phyloP scores from a whole-genome alignment of 176 grass and related monocot species.

The Oryza glumipatula region DNA sequence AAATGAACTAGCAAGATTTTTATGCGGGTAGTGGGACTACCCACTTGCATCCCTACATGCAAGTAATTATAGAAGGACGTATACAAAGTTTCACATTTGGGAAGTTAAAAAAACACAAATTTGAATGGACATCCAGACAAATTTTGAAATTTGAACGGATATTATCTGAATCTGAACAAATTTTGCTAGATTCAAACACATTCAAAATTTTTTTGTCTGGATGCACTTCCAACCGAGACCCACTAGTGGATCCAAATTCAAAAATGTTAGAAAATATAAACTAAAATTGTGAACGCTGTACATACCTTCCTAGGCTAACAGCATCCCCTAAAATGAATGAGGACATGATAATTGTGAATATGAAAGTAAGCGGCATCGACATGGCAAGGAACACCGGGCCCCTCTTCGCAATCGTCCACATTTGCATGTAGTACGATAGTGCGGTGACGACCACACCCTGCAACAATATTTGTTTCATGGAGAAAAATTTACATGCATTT shows the following conservation, averaged over 20 bases:
- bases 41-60: background rate
- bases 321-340: constrained; percentile 62
- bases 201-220: background rate
- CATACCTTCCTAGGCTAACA: constrained; percentile 69
- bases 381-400: constrained; percentile 74
- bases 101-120: too few relatives aligned
- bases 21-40: too few relatives aligned
- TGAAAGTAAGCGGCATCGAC: constrained; percentile 68
- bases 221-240: background rate
- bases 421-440: constrained; percentile 78
- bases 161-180: background rate
- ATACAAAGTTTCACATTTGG: too few relatives aligned
- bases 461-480: background rate
- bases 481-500: background rate
- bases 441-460: constrained; percentile 67
- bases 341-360: constrained; percentile 69
- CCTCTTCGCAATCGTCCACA: constrained; percentile 71
- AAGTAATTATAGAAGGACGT: background rate
- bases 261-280: background rate
- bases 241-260: background rate
- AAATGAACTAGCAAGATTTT: too few relatives aligned
- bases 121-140: background rate
- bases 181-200: background rate
- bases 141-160: background rate
- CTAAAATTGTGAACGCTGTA: background rate